phyloP scores from a whole-genome alignment of 2,329 filamentous ascomycete genomes.

The Amauroascus niger region DNA sequence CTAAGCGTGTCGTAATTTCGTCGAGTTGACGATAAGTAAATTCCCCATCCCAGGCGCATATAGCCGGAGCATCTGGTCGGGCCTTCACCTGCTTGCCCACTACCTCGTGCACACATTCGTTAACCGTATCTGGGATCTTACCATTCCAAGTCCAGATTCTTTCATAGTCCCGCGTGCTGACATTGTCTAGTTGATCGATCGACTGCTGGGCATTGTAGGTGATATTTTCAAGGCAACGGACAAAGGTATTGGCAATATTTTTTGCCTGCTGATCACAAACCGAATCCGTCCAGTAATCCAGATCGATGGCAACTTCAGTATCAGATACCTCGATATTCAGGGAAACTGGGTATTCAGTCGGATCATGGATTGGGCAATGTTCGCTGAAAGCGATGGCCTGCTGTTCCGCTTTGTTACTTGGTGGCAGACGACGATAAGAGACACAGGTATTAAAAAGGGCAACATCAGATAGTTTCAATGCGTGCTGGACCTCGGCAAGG shows the following conservation, averaged over 20 bases:
- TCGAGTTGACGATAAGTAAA: conserved; percentile 19
- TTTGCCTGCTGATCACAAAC: conserved; percentile 33
- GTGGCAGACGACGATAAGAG: conserved; percentile 39
- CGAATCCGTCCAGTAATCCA: conserved; percentile 36
- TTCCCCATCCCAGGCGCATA: conserved; percentile 21
- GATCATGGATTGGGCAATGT: conserved; percentile 36
- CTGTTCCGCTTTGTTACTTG: conserved; percentile 20
- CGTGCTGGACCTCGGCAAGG: conserved; percentile 41
- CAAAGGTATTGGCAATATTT: conserved; percentile 33
- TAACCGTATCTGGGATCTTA: conserved; percentile 18
- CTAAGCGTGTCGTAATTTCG: conserved; percentile 18
- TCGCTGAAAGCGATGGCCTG: conserved; percentile 32
- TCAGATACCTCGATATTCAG: conserved; percentile 42
- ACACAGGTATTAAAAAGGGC: conserved; percentile 42
- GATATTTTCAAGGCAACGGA: conserved; percentile 32
- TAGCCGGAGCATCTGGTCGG: conserved; percentile 18
- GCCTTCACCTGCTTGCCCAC: conserved; percentile 22
- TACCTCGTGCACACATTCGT: conserved; percentile 25
- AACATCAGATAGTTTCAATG: conserved; percentile 30
- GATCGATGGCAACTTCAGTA: conserved; percentile 28
- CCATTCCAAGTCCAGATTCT: conserved; percentile 27
- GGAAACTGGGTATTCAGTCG: conserved; percentile 41
- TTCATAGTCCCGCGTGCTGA: conserved; percentile 31
- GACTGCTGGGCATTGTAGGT: conserved; percentile 28
- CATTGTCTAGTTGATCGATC: conserved; percentile 28